These are phyloP conservation scores for Penicillium brevicompactum DNA, from an alignment of 2,329 filamentous ascomycete species.

Conservation along the genomic window DNA sequence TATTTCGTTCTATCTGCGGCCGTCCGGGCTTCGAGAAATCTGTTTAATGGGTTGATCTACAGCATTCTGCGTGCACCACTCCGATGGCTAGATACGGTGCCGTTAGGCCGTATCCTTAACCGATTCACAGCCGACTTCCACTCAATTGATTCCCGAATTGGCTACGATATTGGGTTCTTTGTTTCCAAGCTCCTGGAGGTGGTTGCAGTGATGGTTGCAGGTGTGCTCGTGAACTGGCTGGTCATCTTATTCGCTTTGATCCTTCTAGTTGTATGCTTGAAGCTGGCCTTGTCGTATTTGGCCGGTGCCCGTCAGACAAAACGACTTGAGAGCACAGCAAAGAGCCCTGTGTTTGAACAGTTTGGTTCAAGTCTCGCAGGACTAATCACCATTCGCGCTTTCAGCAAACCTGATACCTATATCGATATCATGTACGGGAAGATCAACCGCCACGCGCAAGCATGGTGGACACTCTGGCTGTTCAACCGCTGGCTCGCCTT, in stretches of 20 bases:
- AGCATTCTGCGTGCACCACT: conserved; percentile 71
- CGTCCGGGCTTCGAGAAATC: conserved; percentile 65
- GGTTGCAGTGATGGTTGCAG: conserved; percentile 67
- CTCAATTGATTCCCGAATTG: conserved; percentile 68
- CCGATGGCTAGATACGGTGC: conserved; percentile 80
- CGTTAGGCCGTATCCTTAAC: conserved; percentile 74
- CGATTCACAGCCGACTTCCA: conserved; percentile 78
- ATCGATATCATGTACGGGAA: conserved; percentile 68
- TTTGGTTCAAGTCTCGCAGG: conserved; percentile 74
- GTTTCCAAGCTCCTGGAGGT: conserved; percentile 64
- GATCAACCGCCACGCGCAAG: conserved; percentile 68
- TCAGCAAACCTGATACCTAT: conserved; percentile 68
- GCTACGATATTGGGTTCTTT: conserved; percentile 64
- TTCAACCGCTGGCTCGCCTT: conserved; percentile 78
- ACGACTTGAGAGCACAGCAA: conserved; percentile 73
- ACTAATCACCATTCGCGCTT: conserved; percentile 74
- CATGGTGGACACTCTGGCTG: conserved; percentile 69
- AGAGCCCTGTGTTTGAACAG: conserved; percentile 78
- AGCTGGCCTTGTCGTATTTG: conserved; percentile 58
- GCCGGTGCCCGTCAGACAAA: conserved; percentile 74
- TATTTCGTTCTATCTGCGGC: conserved; percentile 67
- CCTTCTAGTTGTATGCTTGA: conserved; percentile 59
- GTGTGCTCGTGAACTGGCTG: conserved; percentile 56
- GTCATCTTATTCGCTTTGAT: conserved; percentile 64
- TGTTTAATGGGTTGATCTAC: conserved; percentile 70